Percentiles rank a stretch among this genome's conserved stretches.
phyloP scores from a whole-genome alignment of 2,329 filamentous ascomycete genomes.

The Incumbomyces lentus region DNA sequence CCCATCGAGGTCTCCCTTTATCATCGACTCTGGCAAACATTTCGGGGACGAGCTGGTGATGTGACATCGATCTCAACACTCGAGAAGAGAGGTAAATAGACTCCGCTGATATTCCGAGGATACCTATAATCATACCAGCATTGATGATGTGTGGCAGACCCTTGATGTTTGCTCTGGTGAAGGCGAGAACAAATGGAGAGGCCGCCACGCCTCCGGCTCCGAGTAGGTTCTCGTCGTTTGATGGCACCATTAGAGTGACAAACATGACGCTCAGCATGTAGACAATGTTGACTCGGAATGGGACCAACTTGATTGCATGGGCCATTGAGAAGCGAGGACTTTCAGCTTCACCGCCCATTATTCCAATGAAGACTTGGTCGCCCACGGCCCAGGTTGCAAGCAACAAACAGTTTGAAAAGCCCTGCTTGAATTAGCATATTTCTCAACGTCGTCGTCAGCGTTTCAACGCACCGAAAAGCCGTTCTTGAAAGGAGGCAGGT shows the following conservation, averaged over 20 bases:
- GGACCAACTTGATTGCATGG: constrained; percentile 25
- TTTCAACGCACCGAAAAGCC: constrained; percentile 22
- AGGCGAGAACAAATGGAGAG: constrained; percentile 27
- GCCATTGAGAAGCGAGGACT: constrained; percentile 28
- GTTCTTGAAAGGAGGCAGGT: constrained; percentile 27
- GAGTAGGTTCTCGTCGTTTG: constrained; percentile 19
- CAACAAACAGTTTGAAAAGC: constrained; percentile 24
- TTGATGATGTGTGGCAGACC: constrained; percentile 26
- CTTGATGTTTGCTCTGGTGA: constrained; percentile 22
- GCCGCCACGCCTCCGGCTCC: constrained; percentile 23
- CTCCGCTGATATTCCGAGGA: constrained; percentile 26
- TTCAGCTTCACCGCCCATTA: constrained; percentile 28
- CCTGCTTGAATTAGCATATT: constrained; percentile 13
- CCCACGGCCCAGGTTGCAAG: constrained; percentile 25
- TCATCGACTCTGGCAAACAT: constrained; percentile 23
- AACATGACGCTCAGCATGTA: constrained; percentile 25
- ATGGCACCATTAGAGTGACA: constrained; percentile 21
- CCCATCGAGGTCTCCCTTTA: constrained; percentile 24
- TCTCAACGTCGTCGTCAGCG: background rate
- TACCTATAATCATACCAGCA: constrained; percentile 24
- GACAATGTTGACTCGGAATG: constrained; percentile 25
- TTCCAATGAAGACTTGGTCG: constrained; percentile 27
- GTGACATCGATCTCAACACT: constrained; percentile 25
- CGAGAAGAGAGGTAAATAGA: constrained; percentile 26
- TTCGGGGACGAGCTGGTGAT: constrained; percentile 22